Percentiles rank a stretch among this genome's conserved stretches.
Evolutionary conservation across 257 asterid genomes (phyloP).

Genomic region (Hygrophila difformis): DNA sequence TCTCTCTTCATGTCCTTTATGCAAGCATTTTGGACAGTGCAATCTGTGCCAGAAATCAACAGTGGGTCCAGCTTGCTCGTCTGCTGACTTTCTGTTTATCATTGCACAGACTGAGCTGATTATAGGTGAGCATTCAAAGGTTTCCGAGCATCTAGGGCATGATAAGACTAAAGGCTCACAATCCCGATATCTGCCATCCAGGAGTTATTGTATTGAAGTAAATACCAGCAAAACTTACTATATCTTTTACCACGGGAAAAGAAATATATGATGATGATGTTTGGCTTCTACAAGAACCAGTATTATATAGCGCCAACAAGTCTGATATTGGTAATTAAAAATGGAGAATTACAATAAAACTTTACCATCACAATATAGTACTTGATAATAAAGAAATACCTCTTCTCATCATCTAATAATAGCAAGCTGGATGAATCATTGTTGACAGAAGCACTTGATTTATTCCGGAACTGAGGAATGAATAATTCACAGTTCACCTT

Average conservation of each 20-base stretch:
- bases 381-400: too few species aligned
- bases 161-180: conserved; percentile 74
- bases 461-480: conserved; percentile 69
- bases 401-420: conserved; percentile 65
- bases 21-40: conserved; percentile 83
- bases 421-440: conserved; percentile 62
- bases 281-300: too few species aligned
- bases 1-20: conserved; percentile 51
- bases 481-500: too few species aligned
- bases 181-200: conserved; percentile 65
- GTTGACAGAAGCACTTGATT: conserved; percentile 43
- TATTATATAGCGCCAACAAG: too few species aligned
- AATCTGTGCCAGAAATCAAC: conserved; percentile 62
- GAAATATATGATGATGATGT: too few species aligned
- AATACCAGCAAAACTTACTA: too few species aligned
- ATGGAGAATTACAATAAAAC: too few species aligned
- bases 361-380: too few species aligned
- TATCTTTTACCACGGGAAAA: too few species aligned
- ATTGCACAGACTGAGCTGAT: conserved; percentile 51
- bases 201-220: too few species aligned
- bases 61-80: conserved; percentile 24
- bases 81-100: conserved; percentile 42
- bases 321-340: too few species aligned
- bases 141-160: conserved; percentile 75
- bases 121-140: conserved; percentile 60